Base-by-base conservation (phyloP, 2,329 filamentous ascomycete genomes). In the Acrodontium crateriforme region DNA sequence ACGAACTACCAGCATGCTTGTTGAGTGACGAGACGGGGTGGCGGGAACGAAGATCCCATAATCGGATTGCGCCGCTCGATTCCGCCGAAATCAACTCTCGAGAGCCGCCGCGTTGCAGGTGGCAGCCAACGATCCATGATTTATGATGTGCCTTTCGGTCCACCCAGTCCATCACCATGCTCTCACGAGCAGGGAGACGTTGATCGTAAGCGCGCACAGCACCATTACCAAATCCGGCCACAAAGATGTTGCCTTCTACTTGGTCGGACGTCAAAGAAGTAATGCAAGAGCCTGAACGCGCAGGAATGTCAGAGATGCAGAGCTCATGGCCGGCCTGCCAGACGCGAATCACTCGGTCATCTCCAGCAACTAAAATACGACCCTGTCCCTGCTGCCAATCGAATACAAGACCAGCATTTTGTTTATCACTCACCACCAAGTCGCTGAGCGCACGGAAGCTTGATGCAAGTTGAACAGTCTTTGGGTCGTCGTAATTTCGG, bases 361-460 rank as follows among this genome's bases (percentile, higher is more conserved):
- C 89, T 24, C 89, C 89, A 8, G 89, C 89, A 17, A 95, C 89
- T n/a, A 98, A 67, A 6, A 92, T 77, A 35, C 83, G 81, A 6
- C 89, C 89, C 42, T 83, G 82, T n/a, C 91, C 85, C 58, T 98
- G 89, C 53, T 95, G 87, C 89, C 89, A 98, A 53, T 98, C 87
- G 50, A 95, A 91, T 15, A 95, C 87, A 57, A 98, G 78, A 13
- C 89, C 89, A 1, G 85, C 85, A 52, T 93, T 92, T 47, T 85
- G 78, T 18, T 44, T 44, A 46, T 87, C 93, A 53, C 82, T 92
- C 3, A 85, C 83, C 5, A 95, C 79, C 50, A 95, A 78, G 55
- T 98, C 83, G 9, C 83, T 92, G 34, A 98, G 59, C 4, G 89
- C 89, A 25, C 89, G 74, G 73, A 91, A 95, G 11, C 83, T 72